Percentiles rank a stretch among this genome's conserved stretches.
phyloP scores from a whole-genome alignment of 768 basidiomycete genomes.

The Leccinum arenicola region DNA sequence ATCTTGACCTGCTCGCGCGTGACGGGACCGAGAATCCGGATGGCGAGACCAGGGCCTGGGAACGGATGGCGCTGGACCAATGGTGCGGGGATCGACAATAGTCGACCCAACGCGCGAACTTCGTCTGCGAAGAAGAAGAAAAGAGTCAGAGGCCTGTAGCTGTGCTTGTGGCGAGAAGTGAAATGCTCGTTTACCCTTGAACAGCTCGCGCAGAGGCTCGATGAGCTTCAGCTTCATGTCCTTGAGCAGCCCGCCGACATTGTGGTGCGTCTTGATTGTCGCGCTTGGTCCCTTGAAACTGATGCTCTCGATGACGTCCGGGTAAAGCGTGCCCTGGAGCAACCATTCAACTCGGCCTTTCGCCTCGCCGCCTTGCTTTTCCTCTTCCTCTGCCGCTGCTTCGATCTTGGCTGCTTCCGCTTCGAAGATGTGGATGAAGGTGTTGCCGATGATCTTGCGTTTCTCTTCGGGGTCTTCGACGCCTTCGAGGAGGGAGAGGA shows the following conservation, averaged over 20 bases:
- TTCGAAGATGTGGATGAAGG: conserved; percentile 97
- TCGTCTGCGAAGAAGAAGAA: conserved; percentile 59
- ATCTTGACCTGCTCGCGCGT: conserved; percentile 91
- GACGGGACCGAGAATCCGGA: conserved; percentile 95
- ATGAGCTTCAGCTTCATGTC: conserved; percentile 99
- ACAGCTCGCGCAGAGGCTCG: conserved; percentile 94
- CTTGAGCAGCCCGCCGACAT: conserved; percentile 92
- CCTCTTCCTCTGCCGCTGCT: conserved; percentile 74
- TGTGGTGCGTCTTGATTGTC: conserved; percentile 99
- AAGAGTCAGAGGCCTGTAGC: not conserved
- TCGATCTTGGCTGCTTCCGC: conserved; percentile 91
- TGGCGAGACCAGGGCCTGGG: conserved; percentile 97
- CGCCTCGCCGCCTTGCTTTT: conserved; percentile 56
- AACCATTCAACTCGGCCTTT: conserved; percentile 97
- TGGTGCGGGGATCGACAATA: conserved; percentile 87
- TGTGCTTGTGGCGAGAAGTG: not conserved
- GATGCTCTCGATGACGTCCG: conserved; percentile 98
- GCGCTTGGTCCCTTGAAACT: conserved; percentile 99
- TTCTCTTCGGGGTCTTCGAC: conserved; percentile 96
- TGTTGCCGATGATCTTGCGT: conserved; percentile 98
- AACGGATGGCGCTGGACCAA: conserved; percentile 97
- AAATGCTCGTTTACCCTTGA: conserved; percentile 71
- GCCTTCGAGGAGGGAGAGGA: conserved; percentile 84
- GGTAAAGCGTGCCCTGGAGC: conserved; percentile 95
- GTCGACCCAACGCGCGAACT: conserved; percentile 87